Conservation (phyloP, 2,329 filamentous ascomycete genomes). For the Aureobasidium lini region DNA sequence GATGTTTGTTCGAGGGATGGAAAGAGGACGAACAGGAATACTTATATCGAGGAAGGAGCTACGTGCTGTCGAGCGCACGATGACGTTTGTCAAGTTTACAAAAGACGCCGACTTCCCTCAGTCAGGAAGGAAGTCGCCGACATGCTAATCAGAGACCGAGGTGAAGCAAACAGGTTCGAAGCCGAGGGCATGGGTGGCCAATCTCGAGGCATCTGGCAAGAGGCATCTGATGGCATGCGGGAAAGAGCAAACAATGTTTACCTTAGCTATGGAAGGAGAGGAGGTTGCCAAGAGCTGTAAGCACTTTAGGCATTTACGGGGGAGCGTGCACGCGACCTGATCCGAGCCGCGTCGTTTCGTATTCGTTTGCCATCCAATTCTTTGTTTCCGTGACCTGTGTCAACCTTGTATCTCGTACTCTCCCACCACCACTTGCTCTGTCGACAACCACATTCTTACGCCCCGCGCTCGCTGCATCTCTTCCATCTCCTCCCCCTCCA, state of each 20-base stretch:
- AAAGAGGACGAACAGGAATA: background rate
- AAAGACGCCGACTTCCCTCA: background rate
- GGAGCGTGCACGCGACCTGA: background rate
- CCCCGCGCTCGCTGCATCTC: background rate
- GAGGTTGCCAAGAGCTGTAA: background rate
- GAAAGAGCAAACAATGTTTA: background rate
- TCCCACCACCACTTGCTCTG: background rate
- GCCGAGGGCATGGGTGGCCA: background rate
- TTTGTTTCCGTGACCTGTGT: background rate
- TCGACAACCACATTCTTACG: background rate
- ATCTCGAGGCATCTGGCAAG: background rate
- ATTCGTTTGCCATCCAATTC: background rate
- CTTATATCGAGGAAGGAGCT: conserved; percentile 6
- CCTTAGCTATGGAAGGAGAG: background rate
- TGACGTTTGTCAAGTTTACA: background rate
- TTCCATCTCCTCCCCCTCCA: background rate
- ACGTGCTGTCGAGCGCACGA: background rate
- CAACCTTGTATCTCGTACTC: background rate
- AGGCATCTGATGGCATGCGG: background rate
- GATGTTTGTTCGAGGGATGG: background rate
- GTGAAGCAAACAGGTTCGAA: too few relatives aligned
- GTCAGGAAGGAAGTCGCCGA: background rate
- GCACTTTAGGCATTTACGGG: conserved; percentile 5
- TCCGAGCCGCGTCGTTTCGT: background rate
- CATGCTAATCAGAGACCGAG: background rate